Conservation (phyloP, 495 filamentous ascomycete species). For the Penicillium paxilli region DNA sequence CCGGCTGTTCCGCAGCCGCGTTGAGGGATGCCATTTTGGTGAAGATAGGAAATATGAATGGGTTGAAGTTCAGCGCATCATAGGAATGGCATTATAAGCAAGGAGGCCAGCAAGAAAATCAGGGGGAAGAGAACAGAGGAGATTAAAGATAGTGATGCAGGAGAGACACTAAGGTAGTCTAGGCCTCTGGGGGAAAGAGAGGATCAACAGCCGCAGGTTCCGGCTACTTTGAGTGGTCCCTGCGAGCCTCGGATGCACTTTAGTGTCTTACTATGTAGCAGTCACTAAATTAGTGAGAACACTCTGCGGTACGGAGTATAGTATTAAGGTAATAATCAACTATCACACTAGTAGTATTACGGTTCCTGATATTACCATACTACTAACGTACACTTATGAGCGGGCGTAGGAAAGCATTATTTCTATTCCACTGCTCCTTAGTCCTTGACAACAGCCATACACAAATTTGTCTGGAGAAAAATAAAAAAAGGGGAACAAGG, state of each 20-base stretch:
- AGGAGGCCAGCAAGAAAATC: background rate
- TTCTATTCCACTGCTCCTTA: constrained; percentile 30
- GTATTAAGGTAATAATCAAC: no score
- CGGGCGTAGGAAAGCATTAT: constrained; percentile 18
- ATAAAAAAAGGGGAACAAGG: constrained; percentile 4
- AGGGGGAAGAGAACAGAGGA: constrained; percentile 2
- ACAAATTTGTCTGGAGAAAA: constrained; percentile 32
- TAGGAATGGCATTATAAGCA: background rate
- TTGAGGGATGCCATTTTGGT: constrained; percentile 29
- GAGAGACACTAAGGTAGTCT: background rate
- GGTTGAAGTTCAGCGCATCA: constrained; percentile 6
- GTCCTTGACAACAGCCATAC: constrained; percentile 23
- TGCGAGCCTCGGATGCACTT: constrained; percentile 8
- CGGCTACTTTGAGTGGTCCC: constrained; percentile 15
- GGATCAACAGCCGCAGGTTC: constrained; percentile 15
- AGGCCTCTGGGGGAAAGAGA: constrained; percentile 14
- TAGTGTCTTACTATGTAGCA: no score
- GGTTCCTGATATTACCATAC: background rate
- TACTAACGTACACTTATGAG: no score
- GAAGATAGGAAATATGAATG: constrained; percentile 5
- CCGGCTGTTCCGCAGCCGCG: constrained; percentile 21
- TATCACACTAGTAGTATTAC: background rate
- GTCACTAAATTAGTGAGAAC: no score
- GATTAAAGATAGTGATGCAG: constrained; percentile 18
- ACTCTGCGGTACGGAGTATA: no score